A percentile compares a stretch with the other conserved stretches of the same genome.
Evolutionary conservation across 2,329 filamentous ascomycete genomes (phyloP).

Genomic region (Myriangium duriaei): DNA sequence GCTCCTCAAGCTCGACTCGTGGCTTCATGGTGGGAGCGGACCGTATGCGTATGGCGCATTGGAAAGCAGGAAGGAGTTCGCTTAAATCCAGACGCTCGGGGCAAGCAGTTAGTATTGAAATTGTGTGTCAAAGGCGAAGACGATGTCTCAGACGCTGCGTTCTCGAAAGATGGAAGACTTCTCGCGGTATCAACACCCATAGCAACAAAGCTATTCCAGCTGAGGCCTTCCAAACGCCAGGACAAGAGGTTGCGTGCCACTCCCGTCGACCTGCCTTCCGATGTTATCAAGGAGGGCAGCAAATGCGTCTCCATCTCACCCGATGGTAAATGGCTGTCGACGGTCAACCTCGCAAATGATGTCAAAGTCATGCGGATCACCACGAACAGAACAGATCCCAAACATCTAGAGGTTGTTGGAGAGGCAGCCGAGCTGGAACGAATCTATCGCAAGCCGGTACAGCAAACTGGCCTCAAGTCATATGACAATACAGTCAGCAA

Average conservation of each 20-base stretch:
- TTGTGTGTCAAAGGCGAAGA: constrained; percentile 50
- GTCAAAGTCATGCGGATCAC: constrained; percentile 36
- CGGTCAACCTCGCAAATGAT: constrained; percentile 35
- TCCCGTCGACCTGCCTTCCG: constrained; percentile 52
- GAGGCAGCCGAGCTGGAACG: constrained; percentile 28
- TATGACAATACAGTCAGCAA: constrained; percentile 70
- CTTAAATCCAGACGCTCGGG: constrained; percentile 24
- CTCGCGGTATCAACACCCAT: constrained; percentile 64
- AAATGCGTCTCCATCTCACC: constrained; percentile 57
- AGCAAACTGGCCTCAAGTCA: constrained; percentile 39
- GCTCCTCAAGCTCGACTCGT: constrained; percentile 63
- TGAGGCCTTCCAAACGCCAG: constrained; percentile 33
- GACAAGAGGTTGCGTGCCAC: constrained; percentile 48
- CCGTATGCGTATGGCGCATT: constrained; percentile 71
- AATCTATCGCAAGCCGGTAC: constrained; percentile 19
- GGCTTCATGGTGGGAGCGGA: constrained; percentile 84
- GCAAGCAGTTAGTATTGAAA: constrained; percentile 28
- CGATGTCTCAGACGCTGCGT: constrained; percentile 62
- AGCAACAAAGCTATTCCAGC: constrained; percentile 65
- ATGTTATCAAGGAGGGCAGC: constrained; percentile 50
- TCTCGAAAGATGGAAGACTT: constrained; percentile 59
- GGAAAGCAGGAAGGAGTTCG: constrained; percentile 23
- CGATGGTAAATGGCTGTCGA: constrained; percentile 55
- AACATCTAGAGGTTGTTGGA: constrained; percentile 26
- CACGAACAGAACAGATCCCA: constrained; percentile 27